Conservation (phyloP, 2,329 filamentous ascomycete genomes). For the Bimuria novae-zelandiae region DNA sequence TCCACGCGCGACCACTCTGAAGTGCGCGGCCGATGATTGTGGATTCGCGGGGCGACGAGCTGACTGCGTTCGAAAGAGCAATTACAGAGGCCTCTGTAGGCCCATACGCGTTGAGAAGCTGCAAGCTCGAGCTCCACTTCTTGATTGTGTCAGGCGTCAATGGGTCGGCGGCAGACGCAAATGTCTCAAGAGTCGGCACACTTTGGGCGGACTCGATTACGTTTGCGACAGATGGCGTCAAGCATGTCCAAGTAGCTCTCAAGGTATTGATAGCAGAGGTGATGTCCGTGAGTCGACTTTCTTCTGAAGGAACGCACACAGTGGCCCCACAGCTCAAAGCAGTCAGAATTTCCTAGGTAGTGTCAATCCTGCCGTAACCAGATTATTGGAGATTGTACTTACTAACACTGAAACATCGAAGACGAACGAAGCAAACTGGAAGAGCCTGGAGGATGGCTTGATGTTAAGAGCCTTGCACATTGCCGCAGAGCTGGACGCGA, state of each 20-base stretch:
- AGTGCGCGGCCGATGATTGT: constrained; percentile 32
- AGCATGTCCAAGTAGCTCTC: constrained; percentile 36
- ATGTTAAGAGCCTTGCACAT: constrained; percentile 36
- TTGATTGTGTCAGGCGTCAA: constrained; percentile 32
- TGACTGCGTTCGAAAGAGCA: constrained; percentile 30
- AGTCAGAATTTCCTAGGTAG: constrained; percentile 34
- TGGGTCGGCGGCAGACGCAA: constrained; percentile 35
- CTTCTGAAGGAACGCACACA: constrained; percentile 42
- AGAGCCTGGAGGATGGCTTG: constrained; percentile 32
- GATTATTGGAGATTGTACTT: neutral
- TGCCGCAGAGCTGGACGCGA: constrained; percentile 34
- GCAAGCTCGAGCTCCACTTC: constrained; percentile 30
- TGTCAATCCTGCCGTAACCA: neutral
- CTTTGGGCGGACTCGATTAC: constrained; percentile 34
- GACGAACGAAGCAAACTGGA: constrained; percentile 43
- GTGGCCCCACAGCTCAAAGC: constrained; percentile 37
- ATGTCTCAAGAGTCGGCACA: constrained; percentile 47
- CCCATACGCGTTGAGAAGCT: constrained; percentile 36
- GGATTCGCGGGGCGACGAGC: constrained; percentile 24
- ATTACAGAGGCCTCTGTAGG: constrained; percentile 37
- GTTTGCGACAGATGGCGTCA: constrained; percentile 45
- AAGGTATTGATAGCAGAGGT: constrained; percentile 40
- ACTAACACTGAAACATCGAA: constrained; percentile 41
- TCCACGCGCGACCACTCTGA: constrained; percentile 32
- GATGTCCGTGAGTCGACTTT: constrained; percentile 52